Percentiles rank a stretch among this genome's conserved stretches.
phyloP scores from a whole-genome alignment of 2,329 filamentous ascomycete species.

The Rutstroemia sp. region DNA sequence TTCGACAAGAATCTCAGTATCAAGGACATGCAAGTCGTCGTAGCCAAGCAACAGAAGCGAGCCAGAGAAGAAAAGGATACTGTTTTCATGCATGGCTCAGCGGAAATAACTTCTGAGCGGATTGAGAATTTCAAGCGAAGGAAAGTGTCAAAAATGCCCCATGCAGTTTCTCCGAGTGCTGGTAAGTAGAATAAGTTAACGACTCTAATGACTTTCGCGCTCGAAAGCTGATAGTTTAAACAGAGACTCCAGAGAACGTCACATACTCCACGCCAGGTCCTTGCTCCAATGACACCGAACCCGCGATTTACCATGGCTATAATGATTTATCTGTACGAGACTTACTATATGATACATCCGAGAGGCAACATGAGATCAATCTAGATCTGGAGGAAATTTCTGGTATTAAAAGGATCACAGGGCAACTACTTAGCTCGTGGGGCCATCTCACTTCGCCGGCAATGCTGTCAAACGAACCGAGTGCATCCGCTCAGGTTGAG shows the following conservation, averaged over 20 bases:
- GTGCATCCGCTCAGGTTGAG: too few relatives aligned
- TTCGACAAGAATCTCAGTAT: conserved; percentile 4
- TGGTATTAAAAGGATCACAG: too few relatives aligned
- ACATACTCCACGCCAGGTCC: background rate
- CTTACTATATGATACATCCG: too few relatives aligned
- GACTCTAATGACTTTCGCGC: too few relatives aligned
- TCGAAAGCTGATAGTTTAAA: background rate
- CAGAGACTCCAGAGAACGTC: background rate
- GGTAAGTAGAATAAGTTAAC: background rate
- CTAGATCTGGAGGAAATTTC: too few relatives aligned
- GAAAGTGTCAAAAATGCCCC: background rate
- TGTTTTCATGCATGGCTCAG: background rate
- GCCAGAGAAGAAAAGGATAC: background rate
- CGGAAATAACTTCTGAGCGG: background rate
- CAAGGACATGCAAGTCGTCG: conserved; percentile 5
- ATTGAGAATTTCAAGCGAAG: conserved; percentile 2
- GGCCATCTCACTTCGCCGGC: too few relatives aligned
- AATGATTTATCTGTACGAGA: too few relatives aligned
- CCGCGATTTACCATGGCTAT: too few relatives aligned
- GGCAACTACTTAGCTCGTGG: too few relatives aligned
- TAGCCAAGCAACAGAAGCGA: background rate
- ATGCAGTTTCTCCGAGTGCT: background rate
- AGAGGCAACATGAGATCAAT: too few relatives aligned
- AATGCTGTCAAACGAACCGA: too few relatives aligned
- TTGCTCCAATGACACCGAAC: too few relatives aligned